Conservation (phyloP, 2,329 filamentous ascomycete species). For the Pestalotiopsis sp. region DNA sequence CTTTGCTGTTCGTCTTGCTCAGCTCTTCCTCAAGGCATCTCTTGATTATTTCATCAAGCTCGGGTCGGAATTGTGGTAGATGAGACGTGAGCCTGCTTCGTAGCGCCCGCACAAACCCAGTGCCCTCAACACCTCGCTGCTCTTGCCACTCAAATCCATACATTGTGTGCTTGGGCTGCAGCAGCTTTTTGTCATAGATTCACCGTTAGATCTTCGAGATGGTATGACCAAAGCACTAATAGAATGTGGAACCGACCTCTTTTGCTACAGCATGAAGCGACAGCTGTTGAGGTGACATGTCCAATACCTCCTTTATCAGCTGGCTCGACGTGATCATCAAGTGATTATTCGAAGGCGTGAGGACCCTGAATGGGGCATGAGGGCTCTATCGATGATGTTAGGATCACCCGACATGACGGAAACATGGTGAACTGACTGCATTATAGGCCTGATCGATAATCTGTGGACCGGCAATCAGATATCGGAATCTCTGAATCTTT, state of each 20-base stretch:
- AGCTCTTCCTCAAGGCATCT: conserved; percentile 4
- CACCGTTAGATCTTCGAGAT: no score
- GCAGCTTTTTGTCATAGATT: background rate
- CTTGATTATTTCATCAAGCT: conserved; percentile 8
- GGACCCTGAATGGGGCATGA: background rate
- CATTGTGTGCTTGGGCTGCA: conserved; percentile 12
- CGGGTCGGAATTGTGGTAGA: conserved; percentile 4
- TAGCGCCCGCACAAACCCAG: conserved; percentile 10
- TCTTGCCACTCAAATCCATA: conserved; percentile 13
- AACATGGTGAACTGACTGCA: background rate
- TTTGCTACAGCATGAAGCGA: conserved; percentile 10
- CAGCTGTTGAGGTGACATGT: background rate
- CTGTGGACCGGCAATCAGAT: background rate
- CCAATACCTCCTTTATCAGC: conserved; percentile 2
- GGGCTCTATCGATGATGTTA: background rate
- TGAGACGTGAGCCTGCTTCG: conserved; percentile 7
- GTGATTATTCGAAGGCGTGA: conserved; percentile 7
- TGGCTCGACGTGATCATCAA: conserved; percentile 4
- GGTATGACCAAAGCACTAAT: no score
- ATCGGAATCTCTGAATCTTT: background rate
- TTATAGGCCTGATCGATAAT: background rate
- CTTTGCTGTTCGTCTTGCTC: background rate
- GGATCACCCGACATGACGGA: background rate
- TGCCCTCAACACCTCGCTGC: conserved; percentile 12
- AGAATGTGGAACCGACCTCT: conserved; percentile 2